Base-by-base conservation (phyloP, 2,329 filamentous ascomycete genomes). In the Aspergillus neotritici region DNA sequence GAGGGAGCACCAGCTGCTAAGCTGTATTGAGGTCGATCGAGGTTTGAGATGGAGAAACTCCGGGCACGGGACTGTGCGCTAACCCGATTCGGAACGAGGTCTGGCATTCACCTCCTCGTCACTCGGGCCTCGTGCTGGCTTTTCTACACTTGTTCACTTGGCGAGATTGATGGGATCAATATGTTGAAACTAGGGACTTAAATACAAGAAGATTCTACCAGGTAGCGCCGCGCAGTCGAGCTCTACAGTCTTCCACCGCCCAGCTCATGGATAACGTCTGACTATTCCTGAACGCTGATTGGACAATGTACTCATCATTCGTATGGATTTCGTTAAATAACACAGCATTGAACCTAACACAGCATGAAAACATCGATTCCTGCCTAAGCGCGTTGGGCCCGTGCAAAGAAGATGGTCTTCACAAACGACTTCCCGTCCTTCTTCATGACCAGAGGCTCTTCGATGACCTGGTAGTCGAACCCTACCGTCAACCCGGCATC, bases 391-490 rank as follows among this genome's bases (percentile, higher is more conserved):
- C 48, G 59, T 47, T 57, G 55, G 10, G 56, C 63, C 33, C 60
- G 58, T 25, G 62, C 59, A 12, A 65, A 55, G 40, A 68, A 65
- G 12, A 60, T 41, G 1, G 57, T 61, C 52, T 57, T 61, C 13
- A 44, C 29, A 5, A 57, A 33, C 11, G 42, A 37, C 29, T 58
- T 56, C 15, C 53, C 60, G 11, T 55, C 44, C 15, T 54, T 52
- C 6, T 43, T 52, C 30, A 80, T 72, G 31, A 72, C 66, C 11
- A 78, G 56, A 10, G 74, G 74, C 43, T 74, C 69, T 1, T 74
- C 67, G 44, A 84, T 56, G 12, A 75, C 66, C 53, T 75, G 63
- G 43, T 84, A 76, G 8, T 69, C 71, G 56, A 87, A 84, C n/a
- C 71, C 71, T 7, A 65, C 63, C 0, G 68, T 74, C 13, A 75